These are phyloP conservation scores for Nannochloris sp. DNA, from an alignment of 139 green algal species.

Conservation along the genomic window DNA sequence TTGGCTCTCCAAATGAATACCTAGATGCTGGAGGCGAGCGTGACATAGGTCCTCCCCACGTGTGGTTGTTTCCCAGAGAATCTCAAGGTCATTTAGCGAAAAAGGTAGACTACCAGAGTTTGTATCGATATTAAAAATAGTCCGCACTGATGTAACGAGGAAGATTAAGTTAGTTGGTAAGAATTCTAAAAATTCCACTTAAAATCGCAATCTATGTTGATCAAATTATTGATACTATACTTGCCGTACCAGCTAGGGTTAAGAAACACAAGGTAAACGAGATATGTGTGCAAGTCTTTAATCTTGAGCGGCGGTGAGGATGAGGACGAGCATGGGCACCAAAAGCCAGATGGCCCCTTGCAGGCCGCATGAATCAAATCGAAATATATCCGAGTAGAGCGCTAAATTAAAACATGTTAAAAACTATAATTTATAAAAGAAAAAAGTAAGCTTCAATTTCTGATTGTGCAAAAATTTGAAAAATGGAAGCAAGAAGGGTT, in stretches of 20 bases:
- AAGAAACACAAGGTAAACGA: too few species aligned
- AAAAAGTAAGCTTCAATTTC: not conserved
- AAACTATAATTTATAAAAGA: not conserved
- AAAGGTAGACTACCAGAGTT: not conserved
- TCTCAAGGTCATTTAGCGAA: not conserved
- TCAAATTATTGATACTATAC: too few species aligned
- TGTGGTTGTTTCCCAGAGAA: too few species aligned
- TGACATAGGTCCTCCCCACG: too few species aligned
- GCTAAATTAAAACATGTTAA: not conserved
- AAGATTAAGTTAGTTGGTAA: not conserved
- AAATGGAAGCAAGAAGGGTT: too few species aligned
- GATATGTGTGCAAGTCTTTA: too few species aligned
- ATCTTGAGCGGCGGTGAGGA: not conserved
- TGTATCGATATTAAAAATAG: not conserved
- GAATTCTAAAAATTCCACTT: not conserved
- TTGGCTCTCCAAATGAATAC: not conserved
- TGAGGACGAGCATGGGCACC: not conserved
- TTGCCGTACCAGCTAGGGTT: too few species aligned
- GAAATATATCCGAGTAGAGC: not conserved
- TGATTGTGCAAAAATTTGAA: not conserved
- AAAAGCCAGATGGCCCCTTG: not conserved
- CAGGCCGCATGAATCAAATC: not conserved
- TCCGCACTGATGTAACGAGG: not conserved
- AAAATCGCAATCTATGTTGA: too few species aligned
- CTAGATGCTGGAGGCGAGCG: too few species aligned